A percentile compares a stretch with the other conserved stretches of the same genome.
Conservation (phyloP, 176 grass and related monocot species). For the Neostapfia colusana region DNA sequence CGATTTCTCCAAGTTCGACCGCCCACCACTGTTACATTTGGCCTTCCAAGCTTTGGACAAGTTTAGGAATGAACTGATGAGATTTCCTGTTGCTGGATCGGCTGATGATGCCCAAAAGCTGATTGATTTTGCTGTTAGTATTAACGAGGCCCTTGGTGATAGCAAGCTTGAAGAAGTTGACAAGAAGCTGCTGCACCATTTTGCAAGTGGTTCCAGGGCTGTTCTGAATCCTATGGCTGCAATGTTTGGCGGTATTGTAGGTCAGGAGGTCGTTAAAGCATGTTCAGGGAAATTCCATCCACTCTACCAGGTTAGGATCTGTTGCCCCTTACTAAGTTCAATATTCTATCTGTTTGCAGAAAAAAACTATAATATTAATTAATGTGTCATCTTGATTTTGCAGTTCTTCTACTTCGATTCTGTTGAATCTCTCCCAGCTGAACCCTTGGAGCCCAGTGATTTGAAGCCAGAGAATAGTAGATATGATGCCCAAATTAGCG, state of each 20-base stretch:
- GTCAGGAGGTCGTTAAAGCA: slow-evolving; percentile 88
- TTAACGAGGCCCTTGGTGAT: slow-evolving; percentile 69
- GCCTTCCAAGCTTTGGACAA: slow-evolving; percentile 91
- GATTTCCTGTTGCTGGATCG: slow-evolving; percentile 73
- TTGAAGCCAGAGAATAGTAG: slow-evolving; percentile 63
- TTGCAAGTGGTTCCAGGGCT: slow-evolving; percentile 71
- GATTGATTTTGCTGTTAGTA: slow-evolving; percentile 51
- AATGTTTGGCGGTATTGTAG: slow-evolving; percentile 92
- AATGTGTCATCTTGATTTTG: slow-evolving; percentile 27
- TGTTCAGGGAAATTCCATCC: slow-evolving; percentile 97
- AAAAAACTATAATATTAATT: slow-evolving; percentile 8
- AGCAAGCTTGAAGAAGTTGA: slow-evolving; percentile 69
- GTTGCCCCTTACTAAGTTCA: not conserved
- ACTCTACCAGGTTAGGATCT: slow-evolving; percentile 69
- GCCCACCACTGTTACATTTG: slow-evolving; percentile 74
- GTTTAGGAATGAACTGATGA: slow-evolving; percentile 60
- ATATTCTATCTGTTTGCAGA: slow-evolving; percentile 9
- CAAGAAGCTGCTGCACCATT: slow-evolving; percentile 71
- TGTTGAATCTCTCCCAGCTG: slow-evolving; percentile 81
- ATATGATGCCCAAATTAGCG: slow-evolving; percentile 86
- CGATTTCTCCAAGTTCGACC: slow-evolving; percentile 92
- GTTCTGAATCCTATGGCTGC: slow-evolving; percentile 93
- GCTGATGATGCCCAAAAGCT: slow-evolving; percentile 67
- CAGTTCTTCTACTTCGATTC: slow-evolving; percentile 99
- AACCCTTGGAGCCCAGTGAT: slow-evolving; percentile 65